Evolutionary conservation across 1,284 basidiomycete genomes (phyloP).

Genomic region (Erythrobasidium hasegawianum): DNA sequence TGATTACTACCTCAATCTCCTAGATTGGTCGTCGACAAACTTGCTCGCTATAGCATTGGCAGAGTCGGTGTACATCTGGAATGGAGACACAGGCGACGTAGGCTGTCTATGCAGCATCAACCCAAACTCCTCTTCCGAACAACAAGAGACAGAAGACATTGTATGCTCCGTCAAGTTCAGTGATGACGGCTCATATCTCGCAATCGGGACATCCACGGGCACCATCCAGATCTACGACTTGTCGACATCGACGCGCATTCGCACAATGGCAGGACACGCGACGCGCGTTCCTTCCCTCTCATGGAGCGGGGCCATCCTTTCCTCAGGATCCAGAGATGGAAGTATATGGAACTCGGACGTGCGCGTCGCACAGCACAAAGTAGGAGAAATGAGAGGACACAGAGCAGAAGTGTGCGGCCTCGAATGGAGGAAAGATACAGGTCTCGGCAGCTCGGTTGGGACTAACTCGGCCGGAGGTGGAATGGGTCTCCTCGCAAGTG

Average conservation of each 20-base stretch:
- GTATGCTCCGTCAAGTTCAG: constrained; percentile 81
- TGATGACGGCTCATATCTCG: constrained; percentile 79
- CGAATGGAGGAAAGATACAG: constrained; percentile 42
- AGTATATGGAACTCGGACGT: constrained; percentile 94
- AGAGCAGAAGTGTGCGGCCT: constrained; percentile 76
- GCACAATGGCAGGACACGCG: constrained; percentile 77
- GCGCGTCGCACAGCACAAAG: constrained; percentile 76
- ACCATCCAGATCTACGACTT: constrained; percentile 96
- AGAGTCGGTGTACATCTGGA: constrained; percentile 83
- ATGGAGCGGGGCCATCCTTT: constrained; percentile 80
- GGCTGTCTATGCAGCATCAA: constrained; percentile 56
- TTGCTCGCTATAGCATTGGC: constrained; percentile 82
- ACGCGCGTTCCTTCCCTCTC: constrained; percentile 74
- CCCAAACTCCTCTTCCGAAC: constrained; percentile 33
- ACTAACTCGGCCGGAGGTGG: constrained; percentile 35
- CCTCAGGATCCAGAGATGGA: constrained; percentile 84
- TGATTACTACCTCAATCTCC: constrained; percentile 94
- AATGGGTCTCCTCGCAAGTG: constrained; percentile 69
- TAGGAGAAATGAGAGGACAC: constrained; percentile 82
- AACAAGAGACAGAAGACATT: constrained; percentile 49
- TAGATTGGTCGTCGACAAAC: constrained; percentile 85
- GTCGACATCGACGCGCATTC: constrained; percentile 69
- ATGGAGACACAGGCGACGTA: constrained; percentile 81
- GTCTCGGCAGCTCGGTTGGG: constrained; percentile 37
- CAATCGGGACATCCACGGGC: constrained; percentile 77